phyloP scores from a whole-genome alignment of 805 yeast genomes.

The Scheffersomyces amazonensis region DNA sequence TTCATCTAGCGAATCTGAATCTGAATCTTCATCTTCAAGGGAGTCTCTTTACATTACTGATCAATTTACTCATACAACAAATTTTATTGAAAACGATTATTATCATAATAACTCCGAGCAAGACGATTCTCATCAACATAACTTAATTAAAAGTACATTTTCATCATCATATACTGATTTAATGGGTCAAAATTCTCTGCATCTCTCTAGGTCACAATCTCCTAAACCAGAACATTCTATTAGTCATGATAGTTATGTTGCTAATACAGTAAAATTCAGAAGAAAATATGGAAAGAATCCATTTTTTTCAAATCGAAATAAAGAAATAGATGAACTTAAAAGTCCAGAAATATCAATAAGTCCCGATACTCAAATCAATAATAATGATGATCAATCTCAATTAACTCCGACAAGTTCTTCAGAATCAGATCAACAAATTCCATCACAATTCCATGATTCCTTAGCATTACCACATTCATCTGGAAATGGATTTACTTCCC shows the following conservation, averaged over 20 bases:
- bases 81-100: too few species aligned
- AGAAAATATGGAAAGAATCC: conserved; percentile 1
- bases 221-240: neutral
- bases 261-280: neutral
- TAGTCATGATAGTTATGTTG: conserved; percentile 1
- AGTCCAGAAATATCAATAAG: too few species aligned
- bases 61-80: too few species aligned
- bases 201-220: neutral
- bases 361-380: too few species aligned
- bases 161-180: neutral
- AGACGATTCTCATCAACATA: neutral
- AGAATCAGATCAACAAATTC: neutral
- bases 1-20: too few species aligned
- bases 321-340: neutral
- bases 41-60: too few species aligned
- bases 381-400: neutral
- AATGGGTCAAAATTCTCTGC: neutral
- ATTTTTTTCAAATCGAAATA: neutral
- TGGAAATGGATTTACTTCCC: neutral
- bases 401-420: neutral
- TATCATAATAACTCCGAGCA: too few species aligned
- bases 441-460: neutral
- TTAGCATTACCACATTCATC: neutral
- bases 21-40: too few species aligned
- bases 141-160: neutral